Evolutionary conservation across 2,329 filamentous ascomycete genomes (phyloP).

Genomic region (Talaromyces albobiverticillius): DNA sequence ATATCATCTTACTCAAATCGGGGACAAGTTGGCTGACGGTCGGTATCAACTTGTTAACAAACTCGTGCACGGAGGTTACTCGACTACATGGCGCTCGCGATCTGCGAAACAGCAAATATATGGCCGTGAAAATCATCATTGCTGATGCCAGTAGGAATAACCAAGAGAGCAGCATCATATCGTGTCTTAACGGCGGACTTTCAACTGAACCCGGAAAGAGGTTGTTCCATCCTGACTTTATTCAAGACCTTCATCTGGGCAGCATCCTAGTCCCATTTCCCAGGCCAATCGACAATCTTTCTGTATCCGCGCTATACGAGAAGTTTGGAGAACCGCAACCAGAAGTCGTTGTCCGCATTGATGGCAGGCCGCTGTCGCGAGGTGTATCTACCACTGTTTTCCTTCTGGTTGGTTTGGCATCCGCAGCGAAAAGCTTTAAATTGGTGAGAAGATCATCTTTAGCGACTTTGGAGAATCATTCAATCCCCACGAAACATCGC

Average conservation of each 20-base stretch:
- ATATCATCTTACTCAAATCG: conserved; percentile 31
- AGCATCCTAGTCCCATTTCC: conserved; percentile 17
- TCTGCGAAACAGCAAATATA: conserved; percentile 20
- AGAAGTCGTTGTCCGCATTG: conserved; percentile 15
- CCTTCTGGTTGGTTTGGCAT: conserved; percentile 6
- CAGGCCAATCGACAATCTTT: conserved; percentile 24
- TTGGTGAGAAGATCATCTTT: conserved; percentile 14
- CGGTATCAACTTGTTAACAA: conserved; percentile 42
- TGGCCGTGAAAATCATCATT: conserved; percentile 30
- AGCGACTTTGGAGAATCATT: conserved; percentile 19
- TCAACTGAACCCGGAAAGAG: background rate
- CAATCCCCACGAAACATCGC: conserved; percentile 2
- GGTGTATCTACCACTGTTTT: conserved; percentile 14
- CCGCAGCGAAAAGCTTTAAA: conserved; percentile 7
- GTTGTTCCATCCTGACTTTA: background rate
- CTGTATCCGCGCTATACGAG: conserved; percentile 29
- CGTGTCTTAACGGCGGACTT: background rate
- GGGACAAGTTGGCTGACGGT: conserved; percentile 25
- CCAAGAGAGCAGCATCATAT: conserved; percentile 21
- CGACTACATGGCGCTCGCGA: conserved; percentile 43
- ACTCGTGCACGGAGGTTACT: conserved; percentile 41
- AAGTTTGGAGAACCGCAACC: conserved; percentile 26
- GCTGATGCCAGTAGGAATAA: conserved; percentile 17
- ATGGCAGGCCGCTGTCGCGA: conserved; percentile 8
- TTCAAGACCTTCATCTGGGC: conserved; percentile 23